A percentile compares a stretch with the other conserved stretches of the same genome.
Conservation (phyloP, 2,329 filamentous ascomycete species). For the Setomelanomma holmii region DNA sequence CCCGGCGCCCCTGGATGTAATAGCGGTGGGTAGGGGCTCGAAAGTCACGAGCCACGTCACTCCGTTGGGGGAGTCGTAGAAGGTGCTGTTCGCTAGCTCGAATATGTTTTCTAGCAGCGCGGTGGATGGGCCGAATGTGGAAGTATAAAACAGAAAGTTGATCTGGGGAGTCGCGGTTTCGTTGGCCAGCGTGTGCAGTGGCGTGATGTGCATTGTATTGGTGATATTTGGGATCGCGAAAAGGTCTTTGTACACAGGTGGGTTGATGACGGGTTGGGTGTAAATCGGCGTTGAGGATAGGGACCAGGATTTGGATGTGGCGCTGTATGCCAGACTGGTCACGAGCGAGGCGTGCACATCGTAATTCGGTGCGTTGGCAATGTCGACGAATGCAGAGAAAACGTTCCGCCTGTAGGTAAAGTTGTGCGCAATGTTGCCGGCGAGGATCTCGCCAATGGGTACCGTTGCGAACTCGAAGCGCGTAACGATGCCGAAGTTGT, state of each 20-base stretch:
- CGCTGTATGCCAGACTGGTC: no score
- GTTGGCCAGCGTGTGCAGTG: no score
- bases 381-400: no score
- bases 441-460: slow-evolving; percentile 2
- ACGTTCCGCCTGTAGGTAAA: no score
- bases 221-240: background rate
- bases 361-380: no score
- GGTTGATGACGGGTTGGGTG: no score
- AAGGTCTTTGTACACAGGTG: no score
- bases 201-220: slow-evolving; percentile 2
- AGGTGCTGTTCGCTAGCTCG: slow-evolving; percentile 1
- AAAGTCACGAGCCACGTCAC: background rate
- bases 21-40: slow-evolving; percentile 4
- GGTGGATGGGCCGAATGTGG: slow-evolving; percentile 3
- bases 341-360: no score
- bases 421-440: background rate
- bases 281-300: no score
- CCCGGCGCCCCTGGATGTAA: no score
- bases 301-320: no score
- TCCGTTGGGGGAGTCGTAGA: background rate
- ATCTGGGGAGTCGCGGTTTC: background rate
- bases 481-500: slow-evolving; percentile 31
- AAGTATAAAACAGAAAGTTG: background rate
- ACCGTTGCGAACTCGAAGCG: no score
- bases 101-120: slow-evolving; percentile 6